A percentile compares a stretch with the other conserved stretches of the same genome.
Evolutionary conservation across 805 yeast genomes (phyloP).

Genomic region (Spathaspora arborariae): DNA sequence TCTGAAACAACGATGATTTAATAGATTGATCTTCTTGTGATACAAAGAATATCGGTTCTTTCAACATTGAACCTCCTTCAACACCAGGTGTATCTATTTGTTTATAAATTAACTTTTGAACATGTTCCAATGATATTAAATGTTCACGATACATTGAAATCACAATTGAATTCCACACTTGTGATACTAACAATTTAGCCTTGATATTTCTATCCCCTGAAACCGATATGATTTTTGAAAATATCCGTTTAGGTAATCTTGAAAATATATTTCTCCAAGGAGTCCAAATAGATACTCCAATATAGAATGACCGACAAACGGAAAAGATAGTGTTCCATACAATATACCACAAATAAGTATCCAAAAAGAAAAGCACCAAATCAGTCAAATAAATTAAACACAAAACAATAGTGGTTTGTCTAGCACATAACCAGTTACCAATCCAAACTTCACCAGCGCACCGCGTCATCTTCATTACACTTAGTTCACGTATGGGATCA

Average conservation of each 20-base stretch:
- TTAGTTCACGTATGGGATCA: constrained; percentile 70
- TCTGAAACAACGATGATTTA: constrained; percentile 52
- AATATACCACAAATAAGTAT: constrained; percentile 83
- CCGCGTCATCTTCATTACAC: constrained; percentile 47
- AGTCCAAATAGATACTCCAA: constrained; percentile 82
- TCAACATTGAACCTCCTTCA: constrained; percentile 28
- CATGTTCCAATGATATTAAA: constrained; percentile 67
- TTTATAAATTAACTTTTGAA: constrained; percentile 60
- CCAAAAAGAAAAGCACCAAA: constrained; percentile 67
- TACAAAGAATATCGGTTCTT: constrained; percentile 75
- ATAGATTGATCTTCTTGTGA: constrained; percentile 77
- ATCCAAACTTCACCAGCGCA: constrained; percentile 62
- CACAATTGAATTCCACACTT: constrained; percentile 81
- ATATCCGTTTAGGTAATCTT: constrained; percentile 70
- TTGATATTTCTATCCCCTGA: constrained; percentile 29
- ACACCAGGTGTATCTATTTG: constrained; percentile 27
- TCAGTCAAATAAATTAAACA: constrained; percentile 56
- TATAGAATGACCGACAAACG: constrained; percentile 62
- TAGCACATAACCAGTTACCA: constrained; percentile 49
- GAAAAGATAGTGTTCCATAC: constrained; percentile 75
- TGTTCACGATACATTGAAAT: constrained; percentile 83
- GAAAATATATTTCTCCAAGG: constrained; percentile 85
- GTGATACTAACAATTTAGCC: constrained; percentile 58
- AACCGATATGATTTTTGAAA: constrained; percentile 60
- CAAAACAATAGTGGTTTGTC: constrained; percentile 57